A percentile compares a stretch with the other conserved stretches of the same genome.
phyloP scores from a whole-genome alignment of 768 basidiomycete genomes.

The Rubroboletus satanas region DNA sequence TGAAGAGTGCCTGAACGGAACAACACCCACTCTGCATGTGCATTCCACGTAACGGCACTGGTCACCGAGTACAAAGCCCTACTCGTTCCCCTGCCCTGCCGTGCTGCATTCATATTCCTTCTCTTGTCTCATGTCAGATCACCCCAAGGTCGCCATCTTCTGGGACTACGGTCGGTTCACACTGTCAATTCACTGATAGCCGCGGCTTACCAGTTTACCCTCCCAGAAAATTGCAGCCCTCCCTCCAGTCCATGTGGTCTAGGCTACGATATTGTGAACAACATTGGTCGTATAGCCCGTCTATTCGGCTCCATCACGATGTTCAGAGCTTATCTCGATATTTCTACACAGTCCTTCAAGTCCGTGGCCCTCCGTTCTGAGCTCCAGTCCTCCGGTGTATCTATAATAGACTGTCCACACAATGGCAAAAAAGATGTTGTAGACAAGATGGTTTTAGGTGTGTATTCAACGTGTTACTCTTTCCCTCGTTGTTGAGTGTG shows the following conservation, averaged over 20 bases:
- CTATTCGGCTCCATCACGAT: constrained; percentile 43
- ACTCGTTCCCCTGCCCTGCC: background rate
- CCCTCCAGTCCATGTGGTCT: constrained; percentile 33
- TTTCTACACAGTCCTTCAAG: constrained; percentile 37
- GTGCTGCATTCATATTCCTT: constrained; percentile 9
- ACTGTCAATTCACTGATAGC: background rate
- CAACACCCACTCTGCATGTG: constrained; percentile 13
- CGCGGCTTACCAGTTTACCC: constrained; percentile 3
- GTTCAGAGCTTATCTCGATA: constrained; percentile 54
- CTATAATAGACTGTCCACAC: constrained; percentile 36
- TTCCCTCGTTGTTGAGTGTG: constrained; percentile 1
- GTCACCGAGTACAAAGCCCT: constrained; percentile 23
- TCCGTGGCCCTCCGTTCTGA: constrained; percentile 37
- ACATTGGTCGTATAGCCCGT: constrained; percentile 43
- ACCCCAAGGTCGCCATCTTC: constrained; percentile 41
- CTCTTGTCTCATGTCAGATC: constrained; percentile 32
- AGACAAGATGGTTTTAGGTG: constrained; percentile 48
- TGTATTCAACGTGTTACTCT: constrained; percentile 3
- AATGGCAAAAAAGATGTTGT: constrained; percentile 36
- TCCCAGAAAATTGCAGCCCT: constrained; percentile 30
- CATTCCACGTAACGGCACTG: constrained; percentile 7
- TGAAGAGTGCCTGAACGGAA: constrained; percentile 8
- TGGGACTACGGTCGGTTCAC: constrained; percentile 34
- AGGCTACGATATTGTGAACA: constrained; percentile 41
- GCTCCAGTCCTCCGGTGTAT: constrained; percentile 43